A percentile compares a stretch with the other conserved stretches of the same genome.
Evolutionary conservation across 805 yeast genomes (phyloP).

Genomic region (Saccharomycopsis selenospora): DNA sequence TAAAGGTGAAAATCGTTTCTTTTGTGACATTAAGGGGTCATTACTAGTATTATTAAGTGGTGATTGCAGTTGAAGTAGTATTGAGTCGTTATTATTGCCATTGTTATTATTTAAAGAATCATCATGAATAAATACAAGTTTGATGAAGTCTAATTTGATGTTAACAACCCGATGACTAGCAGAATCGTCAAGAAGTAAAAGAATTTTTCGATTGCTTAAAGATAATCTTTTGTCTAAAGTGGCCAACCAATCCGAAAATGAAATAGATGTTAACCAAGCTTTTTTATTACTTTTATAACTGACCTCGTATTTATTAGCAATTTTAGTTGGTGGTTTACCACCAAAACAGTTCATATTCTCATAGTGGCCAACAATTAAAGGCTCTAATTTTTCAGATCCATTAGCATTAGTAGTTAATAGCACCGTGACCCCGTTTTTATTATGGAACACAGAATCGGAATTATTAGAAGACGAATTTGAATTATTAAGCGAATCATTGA

Average conservation of each 20-base stretch:
- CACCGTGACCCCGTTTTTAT: conserved; percentile 40
- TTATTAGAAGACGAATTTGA: conserved; percentile 22
- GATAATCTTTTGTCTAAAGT: conserved; percentile 53
- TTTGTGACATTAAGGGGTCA: not conserved
- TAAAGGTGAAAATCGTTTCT: conserved; percentile 44
- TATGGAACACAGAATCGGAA: conserved; percentile 12
- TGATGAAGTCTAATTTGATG: conserved; percentile 34
- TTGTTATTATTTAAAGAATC: not conserved
- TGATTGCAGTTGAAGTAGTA: not conserved
- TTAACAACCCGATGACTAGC: conserved; percentile 55
- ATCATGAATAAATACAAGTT: conserved; percentile 17
- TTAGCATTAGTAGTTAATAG: conserved; percentile 58
- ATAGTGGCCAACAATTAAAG: conserved; percentile 52
- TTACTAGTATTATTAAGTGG: not conserved
- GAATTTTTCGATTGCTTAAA: conserved; percentile 40
- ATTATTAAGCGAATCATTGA: conserved; percentile 30
- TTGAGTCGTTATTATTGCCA: not conserved
- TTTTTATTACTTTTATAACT: conserved; percentile 52
- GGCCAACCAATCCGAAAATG: conserved; percentile 56
- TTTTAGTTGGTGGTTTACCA: conserved; percentile 34
- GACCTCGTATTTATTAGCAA: conserved; percentile 44
- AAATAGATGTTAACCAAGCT: conserved; percentile 56
- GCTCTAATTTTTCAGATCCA: conserved; percentile 56
- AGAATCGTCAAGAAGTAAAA: conserved; percentile 53
- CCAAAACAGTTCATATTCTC: conserved; percentile 40